Evolutionary conservation across 2,329 filamentous ascomycete genomes (phyloP).

Genomic region (Colletotrichum sp.): DNA sequence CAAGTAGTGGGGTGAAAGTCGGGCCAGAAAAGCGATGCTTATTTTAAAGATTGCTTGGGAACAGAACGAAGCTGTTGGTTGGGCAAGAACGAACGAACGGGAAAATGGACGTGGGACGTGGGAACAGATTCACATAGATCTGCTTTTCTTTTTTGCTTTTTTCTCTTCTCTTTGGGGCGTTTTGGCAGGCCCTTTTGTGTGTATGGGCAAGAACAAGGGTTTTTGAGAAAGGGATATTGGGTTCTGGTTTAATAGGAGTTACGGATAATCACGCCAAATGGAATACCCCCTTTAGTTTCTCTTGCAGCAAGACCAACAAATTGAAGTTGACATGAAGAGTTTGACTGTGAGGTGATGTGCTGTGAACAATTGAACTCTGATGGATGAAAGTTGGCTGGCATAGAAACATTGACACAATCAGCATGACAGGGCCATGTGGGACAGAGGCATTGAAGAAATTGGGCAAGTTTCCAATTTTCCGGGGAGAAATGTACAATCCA

Average conservation of each 20-base stretch:
- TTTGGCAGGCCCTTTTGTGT: not conserved
- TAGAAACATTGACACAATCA: not conserved
- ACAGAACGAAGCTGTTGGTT: not conserved
- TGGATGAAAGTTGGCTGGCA: not conserved
- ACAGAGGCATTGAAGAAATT: not conserved
- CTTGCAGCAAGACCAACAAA: not conserved
- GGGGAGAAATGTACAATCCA: not conserved
- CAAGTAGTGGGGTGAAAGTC: not conserved
- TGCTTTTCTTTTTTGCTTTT: not conserved
- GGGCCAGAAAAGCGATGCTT: not conserved
- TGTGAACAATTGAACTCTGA: not conserved
- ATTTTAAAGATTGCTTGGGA: not conserved
- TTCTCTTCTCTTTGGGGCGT: not conserved
- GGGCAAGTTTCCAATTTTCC: not conserved
- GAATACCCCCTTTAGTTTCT: not conserved
- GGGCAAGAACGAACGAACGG: not conserved
- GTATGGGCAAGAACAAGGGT: not conserved
- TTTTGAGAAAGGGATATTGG: not conserved
- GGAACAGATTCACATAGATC: not conserved
- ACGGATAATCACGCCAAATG: not conserved
- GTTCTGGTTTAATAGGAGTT: not conserved
- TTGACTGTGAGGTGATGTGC: not conserved
- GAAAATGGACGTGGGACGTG: not conserved
- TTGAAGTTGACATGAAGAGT: not conserved
- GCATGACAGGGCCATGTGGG: not conserved